Evolutionary conservation across 768 basidiomycete species (phyloP).

Genomic region (Boletus pseudopeckii): DNA sequence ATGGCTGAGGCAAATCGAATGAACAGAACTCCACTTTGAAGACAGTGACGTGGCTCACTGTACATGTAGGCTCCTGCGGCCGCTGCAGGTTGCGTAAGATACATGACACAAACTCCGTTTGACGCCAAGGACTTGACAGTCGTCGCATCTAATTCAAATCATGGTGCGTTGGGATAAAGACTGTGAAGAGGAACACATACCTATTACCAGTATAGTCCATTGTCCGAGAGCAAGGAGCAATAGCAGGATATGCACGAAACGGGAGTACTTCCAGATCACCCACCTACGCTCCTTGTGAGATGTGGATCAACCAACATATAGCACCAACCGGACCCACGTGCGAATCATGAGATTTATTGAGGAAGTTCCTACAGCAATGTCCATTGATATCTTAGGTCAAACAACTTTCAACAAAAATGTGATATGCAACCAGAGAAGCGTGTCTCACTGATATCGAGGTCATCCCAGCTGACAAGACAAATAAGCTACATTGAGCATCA

Average conservation of each 20-base stretch:
- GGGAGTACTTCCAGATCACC: conserved; percentile 24
- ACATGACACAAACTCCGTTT: conserved; percentile 1
- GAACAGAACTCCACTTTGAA: background rate
- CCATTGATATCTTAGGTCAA: conserved; percentile 1
- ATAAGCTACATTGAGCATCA: background rate
- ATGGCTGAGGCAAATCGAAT: conserved; percentile 10
- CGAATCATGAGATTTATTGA: conserved; percentile 27
- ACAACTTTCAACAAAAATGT: background rate
- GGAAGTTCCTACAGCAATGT: conserved; percentile 11
- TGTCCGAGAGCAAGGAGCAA: conserved; percentile 18
- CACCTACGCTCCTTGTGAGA: conserved; percentile 15
- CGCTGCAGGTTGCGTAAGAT: background rate
- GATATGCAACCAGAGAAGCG: background rate
- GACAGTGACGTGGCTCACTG: conserved; percentile 8
- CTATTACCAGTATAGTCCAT: conserved; percentile 16
- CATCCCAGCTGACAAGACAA: background rate
- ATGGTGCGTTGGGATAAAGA: too few species aligned
- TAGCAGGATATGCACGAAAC: conserved; percentile 13
- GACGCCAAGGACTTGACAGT: background rate
- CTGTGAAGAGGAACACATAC: background rate
- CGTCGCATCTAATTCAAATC: conserved; percentile 5
- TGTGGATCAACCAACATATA: background rate
- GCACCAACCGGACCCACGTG: conserved; percentile 14
- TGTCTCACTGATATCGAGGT: conserved; percentile 6
- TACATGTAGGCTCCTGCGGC: conserved; percentile 9